Conservation (phyloP, 2,329 filamentous ascomycete species). For the Exophiala bonariae region DNA sequence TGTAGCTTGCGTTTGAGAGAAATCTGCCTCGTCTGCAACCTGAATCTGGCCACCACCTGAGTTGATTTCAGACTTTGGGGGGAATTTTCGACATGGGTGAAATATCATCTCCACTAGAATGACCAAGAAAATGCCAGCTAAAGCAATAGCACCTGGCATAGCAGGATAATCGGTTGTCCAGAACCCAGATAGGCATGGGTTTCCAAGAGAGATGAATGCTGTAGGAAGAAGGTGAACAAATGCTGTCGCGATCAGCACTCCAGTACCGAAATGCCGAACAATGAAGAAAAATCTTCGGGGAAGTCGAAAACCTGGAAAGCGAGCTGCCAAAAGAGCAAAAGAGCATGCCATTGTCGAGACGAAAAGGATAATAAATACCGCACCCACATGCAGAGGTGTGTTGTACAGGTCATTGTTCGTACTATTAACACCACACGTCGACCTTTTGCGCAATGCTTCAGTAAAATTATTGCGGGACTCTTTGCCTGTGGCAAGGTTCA, state of each 20-base stretch:
- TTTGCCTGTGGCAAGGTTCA: no score
- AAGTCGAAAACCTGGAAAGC: slow-evolving; percentile 60
- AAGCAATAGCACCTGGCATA: slow-evolving; percentile 77
- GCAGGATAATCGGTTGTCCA: slow-evolving; percentile 79
- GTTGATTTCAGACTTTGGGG: not conserved
- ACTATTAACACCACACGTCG: slow-evolving; percentile 43
- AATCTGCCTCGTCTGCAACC: not conserved
- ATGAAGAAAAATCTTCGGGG: slow-evolving; percentile 61
- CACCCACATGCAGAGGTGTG: slow-evolving; percentile 1
- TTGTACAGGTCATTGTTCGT: slow-evolving; percentile 42
- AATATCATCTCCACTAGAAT: slow-evolving; percentile 88
- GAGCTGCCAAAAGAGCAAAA: slow-evolving; percentile 60
- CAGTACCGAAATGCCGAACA: slow-evolving; percentile 60
- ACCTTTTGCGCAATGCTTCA: slow-evolving; percentile 16
- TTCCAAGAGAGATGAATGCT: slow-evolving; percentile 60
- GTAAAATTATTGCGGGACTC: no score
- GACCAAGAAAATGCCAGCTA: slow-evolving; percentile 78
- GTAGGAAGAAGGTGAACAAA: slow-evolving; percentile 64
- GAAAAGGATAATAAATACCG: slow-evolving; percentile 53
- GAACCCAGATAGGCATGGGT: slow-evolving; percentile 70
- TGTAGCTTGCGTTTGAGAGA: not conserved
- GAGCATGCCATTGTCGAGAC: slow-evolving; percentile 57
- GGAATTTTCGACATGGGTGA: slow-evolving; percentile 10
- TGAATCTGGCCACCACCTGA: no score
- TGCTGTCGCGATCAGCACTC: slow-evolving; percentile 57